A percentile compares a stretch with the other conserved stretches of the same genome.
phyloP scores from a whole-genome alignment of 2,329 filamentous ascomycete genomes.

The Drechslera avenae region DNA sequence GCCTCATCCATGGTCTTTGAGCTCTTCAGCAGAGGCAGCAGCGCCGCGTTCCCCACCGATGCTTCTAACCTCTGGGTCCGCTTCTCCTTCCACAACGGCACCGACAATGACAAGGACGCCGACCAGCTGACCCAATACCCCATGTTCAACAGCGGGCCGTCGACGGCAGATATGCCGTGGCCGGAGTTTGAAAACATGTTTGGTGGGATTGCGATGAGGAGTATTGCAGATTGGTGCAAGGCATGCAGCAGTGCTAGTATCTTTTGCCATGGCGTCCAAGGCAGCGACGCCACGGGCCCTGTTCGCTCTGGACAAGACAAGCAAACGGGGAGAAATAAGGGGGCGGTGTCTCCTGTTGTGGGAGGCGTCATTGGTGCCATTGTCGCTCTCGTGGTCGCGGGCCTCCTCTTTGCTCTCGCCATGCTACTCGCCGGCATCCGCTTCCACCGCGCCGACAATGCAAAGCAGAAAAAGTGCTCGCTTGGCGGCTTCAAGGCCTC shows the following conservation, averaged over 20 bases:
- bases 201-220: constrained; percentile 50
- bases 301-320: background rate
- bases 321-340: background rate
- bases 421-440: constrained; percentile 56
- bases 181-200: constrained; percentile 57
- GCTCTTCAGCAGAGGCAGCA: constrained; percentile 53
- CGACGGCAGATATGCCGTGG: constrained; percentile 55
- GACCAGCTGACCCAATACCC: constrained; percentile 51
- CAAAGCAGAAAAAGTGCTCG: constrained; percentile 45
- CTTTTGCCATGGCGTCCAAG: constrained; percentile 58
- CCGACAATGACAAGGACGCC: constrained; percentile 50
- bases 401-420: constrained; percentile 49
- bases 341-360: constrained; percentile 50
- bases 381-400: constrained; percentile 56
- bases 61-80: constrained; percentile 58
- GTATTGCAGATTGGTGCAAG: constrained; percentile 59
- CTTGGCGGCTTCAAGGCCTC: constrained; percentile 63
- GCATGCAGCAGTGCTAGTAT: constrained; percentile 53
- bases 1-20: constrained; percentile 46
- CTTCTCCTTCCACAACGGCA: constrained; percentile 64
- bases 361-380: constrained; percentile 63
- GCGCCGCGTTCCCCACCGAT: constrained; percentile 46
- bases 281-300: constrained; percentile 9
- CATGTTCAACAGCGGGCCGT: constrained; percentile 57
- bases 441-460: constrained; percentile 45